Evolutionary conservation across 2,329 filamentous ascomycete genomes (phyloP).

Genomic region (Pseudogymnoascus destructans): DNA sequence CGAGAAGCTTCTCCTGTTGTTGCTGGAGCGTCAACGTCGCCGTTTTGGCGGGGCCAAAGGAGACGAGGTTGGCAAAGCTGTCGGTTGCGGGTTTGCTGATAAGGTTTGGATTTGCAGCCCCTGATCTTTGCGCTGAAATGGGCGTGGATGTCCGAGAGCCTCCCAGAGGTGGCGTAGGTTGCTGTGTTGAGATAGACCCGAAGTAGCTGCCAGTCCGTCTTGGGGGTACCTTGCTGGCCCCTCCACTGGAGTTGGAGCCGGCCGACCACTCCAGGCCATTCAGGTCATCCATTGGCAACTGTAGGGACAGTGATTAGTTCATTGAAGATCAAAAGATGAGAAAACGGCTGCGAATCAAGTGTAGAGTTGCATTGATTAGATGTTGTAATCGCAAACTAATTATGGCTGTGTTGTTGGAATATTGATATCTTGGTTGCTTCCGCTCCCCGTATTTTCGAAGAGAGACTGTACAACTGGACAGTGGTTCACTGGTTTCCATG

Average conservation of each 20-base stretch:
- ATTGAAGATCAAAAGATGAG: neutral
- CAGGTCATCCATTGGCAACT: constrained; percentile 44
- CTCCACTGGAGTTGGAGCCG: constrained; percentile 25
- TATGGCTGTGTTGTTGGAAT: constrained; percentile 7
- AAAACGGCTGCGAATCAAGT: constrained; percentile 2
- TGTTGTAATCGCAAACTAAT: constrained; percentile 5
- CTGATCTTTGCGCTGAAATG: constrained; percentile 34
- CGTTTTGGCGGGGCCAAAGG: constrained; percentile 39
- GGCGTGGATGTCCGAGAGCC: constrained; percentile 44
- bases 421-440: constrained; percentile 6
- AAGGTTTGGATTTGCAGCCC: constrained; percentile 21
- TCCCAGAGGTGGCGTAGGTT: constrained; percentile 35
- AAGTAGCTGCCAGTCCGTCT: constrained; percentile 34
- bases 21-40: constrained; percentile 63
- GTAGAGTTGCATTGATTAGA: constrained; percentile 3
- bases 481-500: neutral
- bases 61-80: constrained; percentile 67
- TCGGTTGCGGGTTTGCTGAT: constrained; percentile 37
- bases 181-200: constrained; percentile 31
- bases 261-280: constrained; percentile 46
- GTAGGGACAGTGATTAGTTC: constrained; percentile 6
- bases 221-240: constrained; percentile 31
- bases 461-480: neutral
- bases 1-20: constrained; percentile 55
- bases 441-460: neutral